Evolutionary conservation across 2,329 filamentous ascomycete genomes (phyloP), one percentile per base, ranked within the genome.

Genomic region (Epichloe gansuensis): DNA sequence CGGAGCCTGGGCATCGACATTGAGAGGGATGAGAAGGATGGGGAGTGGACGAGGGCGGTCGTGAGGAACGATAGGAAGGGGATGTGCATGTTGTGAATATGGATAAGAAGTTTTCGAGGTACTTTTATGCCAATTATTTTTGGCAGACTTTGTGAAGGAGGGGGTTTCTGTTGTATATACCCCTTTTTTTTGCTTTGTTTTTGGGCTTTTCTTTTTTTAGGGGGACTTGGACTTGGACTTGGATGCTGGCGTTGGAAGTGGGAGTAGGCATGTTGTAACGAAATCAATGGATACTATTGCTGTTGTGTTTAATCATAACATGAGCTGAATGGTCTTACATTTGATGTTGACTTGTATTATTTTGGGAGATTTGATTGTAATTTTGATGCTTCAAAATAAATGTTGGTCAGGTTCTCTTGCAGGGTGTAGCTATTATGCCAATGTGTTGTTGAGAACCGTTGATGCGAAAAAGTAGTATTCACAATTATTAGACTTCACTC

Each of bases 71-170:
- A 84, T 55, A 78, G 82, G 58, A 91, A 90, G 72, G 91, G 8
- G 91, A 97, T 66, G 89, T 97, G 50, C 88, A 95, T 66, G 88
- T 97, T 48, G 85, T 98, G 55, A 95, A 95, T 63, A 83, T 98
- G 67, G 91, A 97, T 62, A 83, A 86, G 61, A 95, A 93, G 72
- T 91, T 95, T 67, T 91, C 88, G 54, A 79, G 84, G 56, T 91
- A 86, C 67, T 96, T 94, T 65, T 95, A 96, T 63, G 88, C 91
- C 23, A 94, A 95, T 62, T 95, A 95, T 67, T 94, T 97, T 65
- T 98, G 93, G 93, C 79, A 89, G 62, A 91, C 83, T 34, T 75
- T 96, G 67, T 94, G 55, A 61, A 60, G 11, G 44, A n/a, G 31
- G 25, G n/a, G 34, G n/a, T n/a, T n/a, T 23, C 23, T 48, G 41